Evolutionary conservation across 148 eudicot genomes (phyloP).

Genomic region (Amaranthus hypochondriacus): DNA sequence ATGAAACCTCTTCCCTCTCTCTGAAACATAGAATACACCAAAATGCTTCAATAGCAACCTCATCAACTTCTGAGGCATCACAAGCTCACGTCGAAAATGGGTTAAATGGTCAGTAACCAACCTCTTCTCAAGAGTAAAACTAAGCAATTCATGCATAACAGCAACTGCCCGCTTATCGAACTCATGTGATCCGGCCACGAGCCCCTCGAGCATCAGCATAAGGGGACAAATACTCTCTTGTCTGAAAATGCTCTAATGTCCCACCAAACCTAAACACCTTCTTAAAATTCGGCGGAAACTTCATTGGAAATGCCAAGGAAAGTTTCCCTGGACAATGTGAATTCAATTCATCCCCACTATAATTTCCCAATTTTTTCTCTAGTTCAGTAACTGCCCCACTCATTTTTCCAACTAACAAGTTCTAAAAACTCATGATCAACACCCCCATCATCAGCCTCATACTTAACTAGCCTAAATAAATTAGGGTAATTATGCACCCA

Average conservation of each 20-base stretch:
- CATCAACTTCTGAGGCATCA: slow-evolving; percentile 95
- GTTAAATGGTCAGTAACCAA: slow-evolving; percentile 85
- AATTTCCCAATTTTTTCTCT: slow-evolving; percentile 46
- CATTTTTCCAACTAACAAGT: slow-evolving; percentile 70
- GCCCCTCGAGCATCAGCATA: slow-evolving; percentile 71
- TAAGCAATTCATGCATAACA: slow-evolving; percentile 82
- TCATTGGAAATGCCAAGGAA: slow-evolving; percentile 70
- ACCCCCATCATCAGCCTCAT: slow-evolving; percentile 41
- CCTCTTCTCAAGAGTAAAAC: slow-evolving; percentile 78
- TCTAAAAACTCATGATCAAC: slow-evolving; percentile 53
- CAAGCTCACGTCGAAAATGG: slow-evolving; percentile 75
- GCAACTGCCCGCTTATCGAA: slow-evolving; percentile 89
- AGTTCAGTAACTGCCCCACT: slow-evolving; percentile 89
- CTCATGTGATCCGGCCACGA: slow-evolving; percentile 67
- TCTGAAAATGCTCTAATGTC: slow-evolving; percentile 68
- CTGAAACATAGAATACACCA: slow-evolving; percentile 93
- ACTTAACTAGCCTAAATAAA: slow-evolving; percentile 55
- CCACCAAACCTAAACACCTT: slow-evolving; percentile 30
- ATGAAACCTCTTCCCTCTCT: slow-evolving; percentile 75
- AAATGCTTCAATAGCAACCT: slow-evolving; percentile 78
- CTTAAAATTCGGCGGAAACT: slow-evolving; percentile 36
- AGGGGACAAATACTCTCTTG: slow-evolving; percentile 70
- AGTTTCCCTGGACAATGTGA: slow-evolving; percentile 21
- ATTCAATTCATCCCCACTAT: not conserved
- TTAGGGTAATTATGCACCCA: slow-evolving; percentile 69